Evolutionary conservation across 2,329 filamentous ascomycete species (phyloP), one percentile per base, ranked within the genome.

Genomic region (Fusarium sp.): DNA sequence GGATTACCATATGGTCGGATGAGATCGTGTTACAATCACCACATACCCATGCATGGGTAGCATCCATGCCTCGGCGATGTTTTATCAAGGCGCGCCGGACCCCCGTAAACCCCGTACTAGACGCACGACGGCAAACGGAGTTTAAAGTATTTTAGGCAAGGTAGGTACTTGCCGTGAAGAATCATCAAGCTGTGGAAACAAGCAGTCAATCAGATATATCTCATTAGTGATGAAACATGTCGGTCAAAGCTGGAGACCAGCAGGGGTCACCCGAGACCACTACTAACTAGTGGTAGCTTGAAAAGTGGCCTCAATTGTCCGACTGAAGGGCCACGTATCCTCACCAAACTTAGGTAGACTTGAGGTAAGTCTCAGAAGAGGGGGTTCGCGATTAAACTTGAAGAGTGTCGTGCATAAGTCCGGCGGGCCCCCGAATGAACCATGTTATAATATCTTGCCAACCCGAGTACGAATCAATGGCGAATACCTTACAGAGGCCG

Each of bases 321-420:
- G 31, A 9, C 46, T 39, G 58, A 67, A 67, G 40, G 53, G 62
- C 61, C 66, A 69, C 66, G 66, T 67, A 63, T 69, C 66, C 60
- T 66, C 40, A 48, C 26, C 26, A 28, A 28, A 28, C 26, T 28
- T 28, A 28, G 26, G 26, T 28, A 28, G 22, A 17, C 39, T 42
- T 42, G 11, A 42, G 18, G 39, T 22, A 42, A 6, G 4, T 60
- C 24, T 7, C 34, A 65, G 58, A 63, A 49, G 44, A 59, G 57
- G 63, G 63, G 63, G 46, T 26, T 42, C 18, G 31, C 44, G 49
- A 42, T 63, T 43, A 28, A 18, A 58, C 43, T 46, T 43, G 40
- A 44, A 36, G 5, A 57, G 53, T 68, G 64, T 67, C 52, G 64
- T 68, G 64, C 60, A 53, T 66, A 57, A 34, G 63, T 33, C 45